Base-by-base conservation (phyloP, 2,329 filamentous ascomycete genomes). In the Calonectria hawksworthii region DNA sequence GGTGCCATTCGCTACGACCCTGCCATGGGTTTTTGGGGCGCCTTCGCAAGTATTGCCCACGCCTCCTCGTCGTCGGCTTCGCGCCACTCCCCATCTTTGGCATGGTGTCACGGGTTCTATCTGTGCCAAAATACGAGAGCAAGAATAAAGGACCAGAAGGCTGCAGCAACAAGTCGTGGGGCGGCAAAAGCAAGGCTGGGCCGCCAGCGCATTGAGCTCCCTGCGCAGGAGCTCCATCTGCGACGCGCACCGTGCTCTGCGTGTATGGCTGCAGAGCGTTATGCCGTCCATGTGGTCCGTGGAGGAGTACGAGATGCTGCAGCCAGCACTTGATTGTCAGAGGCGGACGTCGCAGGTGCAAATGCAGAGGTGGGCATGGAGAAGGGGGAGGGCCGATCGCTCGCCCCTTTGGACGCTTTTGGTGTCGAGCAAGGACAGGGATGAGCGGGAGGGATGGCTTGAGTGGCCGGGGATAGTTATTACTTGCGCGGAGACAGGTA, bases 1-100 rank as follows among this genome's bases (percentile, higher is more conserved):
- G 74, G 78, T 80, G 79, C 79, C 74, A 80, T 80, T 76, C 68
- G 68, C 70, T 75, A 26, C 51, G 51, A 70, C 67, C 34, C 30
- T 61, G 64, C 26, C 70, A 63, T 61, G 34, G 59, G 65, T 38
- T 44, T 50, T 65, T 21, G 65, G 16, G 47, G 36, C 50, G 66
- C 41, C 44, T 50, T 64, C 34, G 66, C 66, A 66, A 65, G 67
- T 65, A 67, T 70, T 38, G 51, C 38, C 38, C 36, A 68, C 52
- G 63, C 34, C 67, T 68, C 34, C 54, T 68, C 64, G 64, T 52
- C 38, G 36, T 36, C 36, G 38, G 36, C 32, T 59, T 68, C 41
- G 32, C 54, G 34, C 54, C 41, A 50, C 36, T 51, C 52, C 30
- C 56, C 47, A 30, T 41, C 36, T 63, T 18, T 50, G 66, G 50